Percentiles rank a stretch among this genome's conserved stretches.
Conservation (phyloP, 1,284 basidiomycete species). For the Cryptococcus sp. region DNA sequence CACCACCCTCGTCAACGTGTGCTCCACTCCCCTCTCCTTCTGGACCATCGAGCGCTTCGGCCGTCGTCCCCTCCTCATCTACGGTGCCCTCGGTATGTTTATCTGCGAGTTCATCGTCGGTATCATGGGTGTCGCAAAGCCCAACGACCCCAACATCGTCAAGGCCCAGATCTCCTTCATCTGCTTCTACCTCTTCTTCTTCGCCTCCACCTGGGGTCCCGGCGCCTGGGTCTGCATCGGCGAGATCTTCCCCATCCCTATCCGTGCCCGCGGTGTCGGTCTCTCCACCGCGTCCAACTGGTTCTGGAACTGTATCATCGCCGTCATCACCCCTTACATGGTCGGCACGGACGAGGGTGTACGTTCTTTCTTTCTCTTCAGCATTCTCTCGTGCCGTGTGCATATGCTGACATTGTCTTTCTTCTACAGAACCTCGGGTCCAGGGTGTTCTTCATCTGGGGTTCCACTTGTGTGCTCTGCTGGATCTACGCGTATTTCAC, state of each 20-base stretch:
- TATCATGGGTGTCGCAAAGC: slow-evolving; percentile 55
- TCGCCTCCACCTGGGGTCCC: slow-evolving; percentile 77
- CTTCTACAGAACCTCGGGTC: slow-evolving; percentile 56
- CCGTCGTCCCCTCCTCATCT: slow-evolving; percentile 69
- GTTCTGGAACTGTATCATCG: slow-evolving; percentile 3
- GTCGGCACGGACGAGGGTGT: slow-evolving; percentile 53
- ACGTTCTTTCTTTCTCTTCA: background rate
- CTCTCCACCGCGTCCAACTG: slow-evolving; percentile 71
- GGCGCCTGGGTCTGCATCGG: slow-evolving; percentile 61
- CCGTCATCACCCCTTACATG: slow-evolving; percentile 66
- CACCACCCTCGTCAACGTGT: slow-evolving; percentile 72
- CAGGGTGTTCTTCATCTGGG: slow-evolving; percentile 92
- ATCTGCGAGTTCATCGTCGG: slow-evolving; percentile 68
- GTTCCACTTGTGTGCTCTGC: slow-evolving; percentile 65
- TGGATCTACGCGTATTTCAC: slow-evolving; percentile 74
- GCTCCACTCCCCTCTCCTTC: slow-evolving; percentile 49
- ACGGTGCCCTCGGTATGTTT: slow-evolving; percentile 68
- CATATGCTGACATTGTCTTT: background rate
- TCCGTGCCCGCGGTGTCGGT: slow-evolving; percentile 79
- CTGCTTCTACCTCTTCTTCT: slow-evolving; percentile 68
- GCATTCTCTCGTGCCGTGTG: background rate
- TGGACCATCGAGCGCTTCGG: slow-evolving; percentile 56
- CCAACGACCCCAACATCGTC: slow-evolving; percentile 37
- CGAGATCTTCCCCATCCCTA: slow-evolving; percentile 72
- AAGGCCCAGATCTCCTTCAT: slow-evolving; percentile 36